Base-by-base conservation (phyloP, 2,329 filamentous ascomycete genomes). In the Cercospora sp. region DNA sequence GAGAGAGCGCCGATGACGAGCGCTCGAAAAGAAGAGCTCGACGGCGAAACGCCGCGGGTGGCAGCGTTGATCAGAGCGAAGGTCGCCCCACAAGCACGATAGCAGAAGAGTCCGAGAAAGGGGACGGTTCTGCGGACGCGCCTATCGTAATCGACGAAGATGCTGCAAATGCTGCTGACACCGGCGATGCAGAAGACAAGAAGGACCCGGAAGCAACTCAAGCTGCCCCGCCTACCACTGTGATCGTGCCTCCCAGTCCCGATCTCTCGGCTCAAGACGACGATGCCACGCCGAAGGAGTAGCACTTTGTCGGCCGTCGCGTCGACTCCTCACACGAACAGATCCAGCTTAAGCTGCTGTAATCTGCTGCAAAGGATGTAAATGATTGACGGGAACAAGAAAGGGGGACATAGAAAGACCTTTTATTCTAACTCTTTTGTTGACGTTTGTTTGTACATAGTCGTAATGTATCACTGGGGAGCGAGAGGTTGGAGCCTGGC, bases 1-100 rank as follows among this genome's bases (percentile, higher is more conserved):
- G 91, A 75, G 90, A 94, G 77, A 92, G 88, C 69, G 91, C 92
- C 1, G 92, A 95, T 73, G 91, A 92, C 71, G 92, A 96, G 80
- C 84, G 92, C 64, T 86, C 88, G 66, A 83, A 87, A 71, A 82
- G 92, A 51, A 83, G 92, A 73, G 82, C 91, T 70, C 83, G 92
- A 65, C 69, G 78, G 23, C 71, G 76, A 58, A 72, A 61, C 40
- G 74, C 67, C n/a, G 75, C 48, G 31, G 76, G 72, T 64, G 75
- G 67, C 5, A 79, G 78, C 36, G 74, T 73, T n/a, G 78, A 76
- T 57, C 66, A 68, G 12, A 65, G 75, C 1, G 61, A 57, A n/a
- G 60, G 45, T 26, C 60, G 60, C 12, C 77, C 79, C 0, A 75
- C 78, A 67, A 80, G 76, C 42, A 79, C 75, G 1, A 80, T 82